These are phyloP conservation scores for Quercus wislizeni DNA, from an alignment of 306 rosid species.

Conservation along the genomic window DNA sequence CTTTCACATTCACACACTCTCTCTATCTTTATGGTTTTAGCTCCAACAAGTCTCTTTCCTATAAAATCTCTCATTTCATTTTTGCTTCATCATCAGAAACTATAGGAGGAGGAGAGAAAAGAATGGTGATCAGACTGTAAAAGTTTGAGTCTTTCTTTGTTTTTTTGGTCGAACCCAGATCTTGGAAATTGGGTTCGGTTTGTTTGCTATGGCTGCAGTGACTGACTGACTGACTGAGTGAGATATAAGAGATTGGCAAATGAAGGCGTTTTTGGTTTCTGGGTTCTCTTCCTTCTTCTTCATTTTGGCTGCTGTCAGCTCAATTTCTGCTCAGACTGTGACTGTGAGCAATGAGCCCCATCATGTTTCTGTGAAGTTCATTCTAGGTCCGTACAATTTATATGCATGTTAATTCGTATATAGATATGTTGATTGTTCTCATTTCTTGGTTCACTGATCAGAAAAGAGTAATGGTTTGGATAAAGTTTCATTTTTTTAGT, in stretches of 20 bases:
- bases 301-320: conserved; percentile 36
- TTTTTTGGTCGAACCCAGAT: conserved; percentile 11
- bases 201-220: conserved; percentile 21
- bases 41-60: conserved; percentile 1
- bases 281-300: conserved; percentile 33
- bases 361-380: conserved; percentile 28
- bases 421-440: neutral
- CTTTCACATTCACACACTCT: neutral
- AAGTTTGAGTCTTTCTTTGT: neutral
- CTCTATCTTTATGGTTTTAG: neutral
- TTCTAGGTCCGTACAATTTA: conserved; percentile 47
- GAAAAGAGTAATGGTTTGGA: conserved; percentile 27
- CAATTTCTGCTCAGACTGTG: conserved; percentile 42
- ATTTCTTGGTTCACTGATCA: conserved; percentile 2
- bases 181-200: conserved; percentile 40
- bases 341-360: conserved; percentile 27
- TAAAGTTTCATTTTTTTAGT: conserved; percentile 13
- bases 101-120: neutral
- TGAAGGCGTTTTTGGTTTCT: conserved; percentile 35
- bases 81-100: neutral
- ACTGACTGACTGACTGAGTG: conserved; percentile 3
- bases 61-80: conserved; percentile 7
- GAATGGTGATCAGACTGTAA: conserved; percentile 19
- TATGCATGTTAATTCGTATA: neutral
- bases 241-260: conserved; percentile 7